A percentile compares a stretch with the other conserved stretches of the same genome.
phyloP scores from a whole-genome alignment of 768 basidiomycete species.

The Podaxis sp. region DNA sequence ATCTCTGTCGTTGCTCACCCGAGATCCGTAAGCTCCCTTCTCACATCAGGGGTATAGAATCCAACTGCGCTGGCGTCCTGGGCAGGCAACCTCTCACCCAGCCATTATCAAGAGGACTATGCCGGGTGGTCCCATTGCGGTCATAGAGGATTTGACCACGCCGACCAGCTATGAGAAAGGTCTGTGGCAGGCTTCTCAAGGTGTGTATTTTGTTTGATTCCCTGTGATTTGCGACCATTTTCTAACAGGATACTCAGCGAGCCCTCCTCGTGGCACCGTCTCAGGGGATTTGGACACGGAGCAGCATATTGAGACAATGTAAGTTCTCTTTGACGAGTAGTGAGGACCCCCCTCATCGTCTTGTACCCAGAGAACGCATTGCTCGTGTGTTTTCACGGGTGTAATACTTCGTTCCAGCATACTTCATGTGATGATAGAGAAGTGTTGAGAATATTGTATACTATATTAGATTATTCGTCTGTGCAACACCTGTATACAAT shows the following conservation, averaged over 20 bases:
- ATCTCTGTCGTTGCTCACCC: background rate
- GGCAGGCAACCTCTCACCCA: background rate
- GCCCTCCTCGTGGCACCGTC: background rate
- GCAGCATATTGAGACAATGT: slow-evolving; percentile 6
- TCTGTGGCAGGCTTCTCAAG: background rate
- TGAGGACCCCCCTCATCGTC: background rate
- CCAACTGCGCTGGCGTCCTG: background rate
- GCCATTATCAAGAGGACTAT: background rate
- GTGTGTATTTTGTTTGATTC: background rate
- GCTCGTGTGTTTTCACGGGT: slow-evolving; percentile 1
- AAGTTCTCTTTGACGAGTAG: background rate
- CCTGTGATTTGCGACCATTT: background rate
- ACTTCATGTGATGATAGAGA: background rate
- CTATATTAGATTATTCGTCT: background rate
- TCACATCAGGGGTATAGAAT: background rate
- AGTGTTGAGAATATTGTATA: background rate
- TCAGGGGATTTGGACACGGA: background rate
- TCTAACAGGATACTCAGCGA: background rate
- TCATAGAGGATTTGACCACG: background rate
- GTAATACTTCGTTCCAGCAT: background rate
- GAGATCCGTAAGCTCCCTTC: background rate
- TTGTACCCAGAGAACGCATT: slow-evolving; percentile 6
- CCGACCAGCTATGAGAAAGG: background rate
- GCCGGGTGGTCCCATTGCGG: background rate
- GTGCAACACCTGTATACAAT: background rate